A percentile compares a stretch with the other conserved stretches of the same genome.
Evolutionary conservation across 1,139 yeast species (phyloP).

Genomic region (Suhomyces choctaworum): DNA sequence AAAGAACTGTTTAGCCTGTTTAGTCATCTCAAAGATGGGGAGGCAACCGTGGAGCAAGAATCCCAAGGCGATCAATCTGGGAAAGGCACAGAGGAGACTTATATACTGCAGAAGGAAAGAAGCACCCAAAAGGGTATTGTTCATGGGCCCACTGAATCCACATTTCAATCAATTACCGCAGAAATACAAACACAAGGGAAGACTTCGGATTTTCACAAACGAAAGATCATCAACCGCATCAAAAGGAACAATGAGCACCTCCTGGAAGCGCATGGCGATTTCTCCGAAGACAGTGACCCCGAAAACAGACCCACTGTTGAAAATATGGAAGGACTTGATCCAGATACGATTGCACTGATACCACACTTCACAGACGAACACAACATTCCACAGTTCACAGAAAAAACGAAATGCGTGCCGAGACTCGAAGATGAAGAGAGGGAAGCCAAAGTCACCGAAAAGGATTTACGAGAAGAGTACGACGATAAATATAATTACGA

Average conservation of each 20-base stretch:
- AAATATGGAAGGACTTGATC: slow-evolving; percentile 18
- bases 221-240: slow-evolving; percentile 3
- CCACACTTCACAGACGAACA: slow-evolving; percentile 2
- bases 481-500: slow-evolving; percentile 18
- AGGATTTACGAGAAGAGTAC: slow-evolving; percentile 16
- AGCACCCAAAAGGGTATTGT: too few species aligned
- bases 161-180: neutral
- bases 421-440: slow-evolving; percentile 11
- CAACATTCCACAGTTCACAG: slow-evolving; percentile 4
- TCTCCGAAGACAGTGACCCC: slow-evolving; percentile 17
- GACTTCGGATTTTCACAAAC: neutral
- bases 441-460: slow-evolving; percentile 5
- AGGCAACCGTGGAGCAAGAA: neutral
- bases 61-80: neutral
- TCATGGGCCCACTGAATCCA: neutral
- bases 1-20: neutral
- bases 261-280: neutral
- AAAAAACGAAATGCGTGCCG: slow-evolving; percentile 15
- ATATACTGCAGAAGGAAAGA: too few species aligned
- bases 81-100: neutral
- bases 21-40: neutral
- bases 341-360: slow-evolving; percentile 13
- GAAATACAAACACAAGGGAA: neutral
- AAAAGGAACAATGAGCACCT: neutral
- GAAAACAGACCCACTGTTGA: slow-evolving; percentile 25